Base-by-base conservation (phyloP, 2,329 filamentous ascomycete species). In the Tolypocladium guangdongense region DNA sequence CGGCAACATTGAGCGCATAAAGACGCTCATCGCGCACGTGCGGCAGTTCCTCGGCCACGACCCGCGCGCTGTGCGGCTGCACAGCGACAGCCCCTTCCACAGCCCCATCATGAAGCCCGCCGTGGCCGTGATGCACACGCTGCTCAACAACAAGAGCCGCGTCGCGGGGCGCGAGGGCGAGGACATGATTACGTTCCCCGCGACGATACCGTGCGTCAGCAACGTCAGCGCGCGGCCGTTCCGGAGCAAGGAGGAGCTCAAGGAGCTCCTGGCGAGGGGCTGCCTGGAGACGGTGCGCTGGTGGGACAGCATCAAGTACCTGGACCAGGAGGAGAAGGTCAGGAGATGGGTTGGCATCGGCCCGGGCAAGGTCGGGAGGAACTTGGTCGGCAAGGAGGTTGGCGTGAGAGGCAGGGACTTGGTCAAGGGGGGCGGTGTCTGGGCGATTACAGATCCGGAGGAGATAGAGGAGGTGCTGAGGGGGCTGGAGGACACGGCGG, bases 311-410 rank as follows among this genome's bases (percentile, higher is more conserved):
- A 91, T 97, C 62, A 84, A 83, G 59, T 96, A 95, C 64, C 74
- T 96, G 50, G 89, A 96, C 66, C 84, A 93, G 66, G 83, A 93
- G 62, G 81, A 86, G 63, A 85, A 85, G 57, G 88, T 96, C 20
- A 78, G 84, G 62, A 77, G 91, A 53, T 96, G 92, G 87, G 80
- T 97, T 50, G 92, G 92, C 45, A 89, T 97, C 57, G 92, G 92
- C 0, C 92, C 92, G 0, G 92, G 92, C 6, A 95, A 95, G 67
- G 92, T 97, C 2, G 92, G 92, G 1, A 79, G 91, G 54, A 96
- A 96, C 66, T 75, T 97, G 8, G 91, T 97, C 1, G 90, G 91
- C 14, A 96, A 96, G 70, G 92, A 96, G 71, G 91, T 96, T 3
- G 91, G 90, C 11, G 91, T 93, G 82, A 81, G 83, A 50, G 83